A percentile compares a stretch with the other conserved stretches of the same genome.
Conservation (phyloP, 192 early-diverging fungal species). For the Coemansia sp. region DNA sequence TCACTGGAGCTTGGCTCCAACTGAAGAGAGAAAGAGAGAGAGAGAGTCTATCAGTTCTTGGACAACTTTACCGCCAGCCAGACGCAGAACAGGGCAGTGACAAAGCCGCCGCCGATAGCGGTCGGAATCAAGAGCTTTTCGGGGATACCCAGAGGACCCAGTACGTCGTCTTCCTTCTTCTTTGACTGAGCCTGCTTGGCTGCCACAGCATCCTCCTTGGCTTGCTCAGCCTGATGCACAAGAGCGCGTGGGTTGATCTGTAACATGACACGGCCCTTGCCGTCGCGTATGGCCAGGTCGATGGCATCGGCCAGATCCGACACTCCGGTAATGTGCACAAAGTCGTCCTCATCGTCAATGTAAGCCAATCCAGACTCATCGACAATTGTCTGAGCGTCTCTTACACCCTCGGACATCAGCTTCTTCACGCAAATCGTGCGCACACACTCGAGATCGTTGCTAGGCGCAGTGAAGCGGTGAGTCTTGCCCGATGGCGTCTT, state of each 20-base stretch:
- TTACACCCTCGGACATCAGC: constrained; percentile 61
- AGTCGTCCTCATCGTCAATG: constrained; percentile 91
- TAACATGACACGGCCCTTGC: constrained; percentile 77
- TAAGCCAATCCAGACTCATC: constrained; percentile 70
- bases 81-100: constrained; percentile 55
- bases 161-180: constrained; percentile 3
- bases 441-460: constrained; percentile 58
- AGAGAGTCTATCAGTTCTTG: constrained; percentile 36
- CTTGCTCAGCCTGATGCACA: constrained; percentile 27
- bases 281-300: constrained; percentile 74
- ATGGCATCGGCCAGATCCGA: constrained; percentile 86
- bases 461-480: constrained; percentile 71
- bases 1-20: neutral
- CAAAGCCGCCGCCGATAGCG: constrained; percentile 56
- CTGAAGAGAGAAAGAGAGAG: neutral
- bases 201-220: constrained; percentile 1
- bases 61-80: constrained; percentile 55
- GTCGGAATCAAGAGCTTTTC: constrained; percentile 54
- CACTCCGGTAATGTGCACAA: constrained; percentile 76
- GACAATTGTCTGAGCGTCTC: constrained; percentile 45
- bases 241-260: constrained; percentile 49
- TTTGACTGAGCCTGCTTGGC: neutral
- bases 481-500: constrained; percentile 71
- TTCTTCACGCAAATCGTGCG: constrained; percentile 63
- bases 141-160: constrained; percentile 45